phyloP scores from a whole-genome alignment of 306 rosid genomes.

The Gynostemma pentaphyllum region DNA sequence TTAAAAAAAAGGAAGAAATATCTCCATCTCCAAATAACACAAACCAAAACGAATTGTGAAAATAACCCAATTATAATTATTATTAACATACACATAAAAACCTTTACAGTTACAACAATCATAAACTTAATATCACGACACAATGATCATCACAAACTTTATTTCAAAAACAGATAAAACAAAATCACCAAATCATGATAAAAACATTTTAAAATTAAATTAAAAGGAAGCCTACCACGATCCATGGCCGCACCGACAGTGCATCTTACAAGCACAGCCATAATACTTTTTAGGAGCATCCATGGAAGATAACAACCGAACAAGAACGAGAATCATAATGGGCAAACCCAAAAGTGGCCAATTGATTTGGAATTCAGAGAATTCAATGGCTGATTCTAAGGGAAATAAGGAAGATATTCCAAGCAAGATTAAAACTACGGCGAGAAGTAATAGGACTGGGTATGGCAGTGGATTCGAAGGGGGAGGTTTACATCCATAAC shows the following conservation, averaged over 20 bases:
- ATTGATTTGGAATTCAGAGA: constrained; percentile 24
- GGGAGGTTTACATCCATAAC: background rate
- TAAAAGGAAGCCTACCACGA: constrained; percentile 1
- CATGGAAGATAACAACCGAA: constrained; percentile 31
- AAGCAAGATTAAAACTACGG: constrained; percentile 12
- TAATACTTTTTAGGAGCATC: background rate
- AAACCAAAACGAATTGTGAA: background rate
- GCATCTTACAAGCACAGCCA: constrained; percentile 7
- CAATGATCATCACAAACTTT: background rate
- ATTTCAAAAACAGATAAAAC: background rate
- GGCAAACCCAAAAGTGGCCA: constrained; percentile 27
- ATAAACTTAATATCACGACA: background rate
- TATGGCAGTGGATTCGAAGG: constrained; percentile 16
- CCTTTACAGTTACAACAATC: background rate
- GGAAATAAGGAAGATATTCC: constrained; percentile 15
- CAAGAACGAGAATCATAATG: constrained; percentile 26
- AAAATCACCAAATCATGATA: background rate
- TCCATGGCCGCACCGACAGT: constrained; percentile 6
- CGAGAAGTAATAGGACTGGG: constrained; percentile 29
- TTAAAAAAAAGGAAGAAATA: too few relatives aligned
- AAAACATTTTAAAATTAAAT: background rate
- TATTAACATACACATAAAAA: background rate
- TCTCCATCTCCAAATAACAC: background rate
- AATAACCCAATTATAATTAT: background rate
- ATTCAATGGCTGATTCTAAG: background rate